Evolutionary conservation across 164 flowering plant species (phyloP).

Genomic region (Vitis rupestris): DNA sequence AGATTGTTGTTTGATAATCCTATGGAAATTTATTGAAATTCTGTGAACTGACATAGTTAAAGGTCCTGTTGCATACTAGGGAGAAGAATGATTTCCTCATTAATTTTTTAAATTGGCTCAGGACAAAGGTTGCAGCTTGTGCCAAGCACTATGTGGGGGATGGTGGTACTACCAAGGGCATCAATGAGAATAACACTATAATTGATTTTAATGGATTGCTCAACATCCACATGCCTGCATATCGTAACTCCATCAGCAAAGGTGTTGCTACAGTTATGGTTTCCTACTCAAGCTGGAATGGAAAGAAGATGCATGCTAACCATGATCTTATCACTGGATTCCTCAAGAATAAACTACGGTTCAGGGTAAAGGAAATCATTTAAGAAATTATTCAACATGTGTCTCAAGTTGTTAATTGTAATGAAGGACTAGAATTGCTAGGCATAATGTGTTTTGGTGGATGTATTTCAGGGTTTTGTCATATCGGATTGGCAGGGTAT

Average conservation of each 20-base stretch:
- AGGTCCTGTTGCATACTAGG: neutral
- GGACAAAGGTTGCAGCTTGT: slow-evolving; percentile 37
- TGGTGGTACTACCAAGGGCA: slow-evolving; percentile 42
- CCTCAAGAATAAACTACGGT: slow-evolving; percentile 28
- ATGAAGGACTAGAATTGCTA: neutral
- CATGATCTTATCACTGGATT: slow-evolving; percentile 24
- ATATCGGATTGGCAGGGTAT: slow-evolving; percentile 53
- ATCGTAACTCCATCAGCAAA: slow-evolving; percentile 20
- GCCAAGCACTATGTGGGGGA: slow-evolving; percentile 53
- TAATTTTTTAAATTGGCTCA: neutral
- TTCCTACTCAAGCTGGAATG: slow-evolving; percentile 28
- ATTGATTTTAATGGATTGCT: slow-evolving; percentile 19
- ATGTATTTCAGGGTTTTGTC: slow-evolving; percentile 40
- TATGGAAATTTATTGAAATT: too few species aligned
- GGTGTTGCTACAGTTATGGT: slow-evolving; percentile 32
- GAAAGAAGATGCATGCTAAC: slow-evolving; percentile 10
- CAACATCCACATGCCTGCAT: slow-evolving; percentile 36
- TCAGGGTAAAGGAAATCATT: slow-evolving; percentile 17
- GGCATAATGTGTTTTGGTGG: neutral
- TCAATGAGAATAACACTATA: slow-evolving; percentile 34
- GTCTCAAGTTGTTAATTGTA: neutral
- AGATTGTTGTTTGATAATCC: neutral
- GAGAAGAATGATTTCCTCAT: neutral
- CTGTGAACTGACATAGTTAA: neutral
- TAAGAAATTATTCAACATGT: neutral